phyloP scores from a whole-genome alignment of 352 stramenopile species.

The Hyphochytrium catenoides region DNA sequence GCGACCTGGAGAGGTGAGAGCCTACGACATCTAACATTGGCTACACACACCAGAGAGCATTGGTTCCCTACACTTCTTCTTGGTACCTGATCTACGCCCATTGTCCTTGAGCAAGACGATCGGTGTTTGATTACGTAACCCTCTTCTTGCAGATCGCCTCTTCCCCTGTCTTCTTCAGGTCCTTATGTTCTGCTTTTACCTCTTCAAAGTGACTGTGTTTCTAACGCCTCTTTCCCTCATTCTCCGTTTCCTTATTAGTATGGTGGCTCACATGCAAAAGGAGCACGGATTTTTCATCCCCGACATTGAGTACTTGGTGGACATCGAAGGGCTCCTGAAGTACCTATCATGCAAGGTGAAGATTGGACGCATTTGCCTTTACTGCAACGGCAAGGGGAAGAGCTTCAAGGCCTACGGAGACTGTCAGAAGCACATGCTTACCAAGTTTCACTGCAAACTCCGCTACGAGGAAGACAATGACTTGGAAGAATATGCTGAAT shows the following conservation, averaged over 20 bases:
- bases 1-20: slow-evolving; percentile 19
- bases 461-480: slow-evolving; percentile 67
- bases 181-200: too few species aligned
- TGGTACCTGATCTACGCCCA: background rate
- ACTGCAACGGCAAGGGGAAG: slow-evolving; percentile 74
- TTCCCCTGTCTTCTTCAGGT: too few species aligned
- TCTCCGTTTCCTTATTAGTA: too few species aligned
- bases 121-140: slow-evolving; percentile 2
- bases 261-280: slow-evolving; percentile 68
- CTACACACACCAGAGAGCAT: background rate
- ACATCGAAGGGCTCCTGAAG: slow-evolving; percentile 63
- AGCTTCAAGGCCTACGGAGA: slow-evolving; percentile 63
- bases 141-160: background rate
- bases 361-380: slow-evolving; percentile 77
- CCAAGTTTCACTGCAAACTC: slow-evolving; percentile 68
- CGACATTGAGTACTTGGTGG: slow-evolving; percentile 69
- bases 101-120: slow-evolving; percentile 5
- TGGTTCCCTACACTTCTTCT: slow-evolving; percentile 3
- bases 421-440: slow-evolving; percentile 84
- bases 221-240: too few species aligned
- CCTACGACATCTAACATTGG: slow-evolving; percentile 8
- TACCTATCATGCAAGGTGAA: slow-evolving; percentile 91
- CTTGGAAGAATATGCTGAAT: slow-evolving; percentile 60
- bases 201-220: too few species aligned
- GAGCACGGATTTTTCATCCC: slow-evolving; percentile 87